Evolutionary conservation across 495 filamentous ascomycete genomes (phyloP).

Genomic region (Penicillium cosmopolitanum): DNA sequence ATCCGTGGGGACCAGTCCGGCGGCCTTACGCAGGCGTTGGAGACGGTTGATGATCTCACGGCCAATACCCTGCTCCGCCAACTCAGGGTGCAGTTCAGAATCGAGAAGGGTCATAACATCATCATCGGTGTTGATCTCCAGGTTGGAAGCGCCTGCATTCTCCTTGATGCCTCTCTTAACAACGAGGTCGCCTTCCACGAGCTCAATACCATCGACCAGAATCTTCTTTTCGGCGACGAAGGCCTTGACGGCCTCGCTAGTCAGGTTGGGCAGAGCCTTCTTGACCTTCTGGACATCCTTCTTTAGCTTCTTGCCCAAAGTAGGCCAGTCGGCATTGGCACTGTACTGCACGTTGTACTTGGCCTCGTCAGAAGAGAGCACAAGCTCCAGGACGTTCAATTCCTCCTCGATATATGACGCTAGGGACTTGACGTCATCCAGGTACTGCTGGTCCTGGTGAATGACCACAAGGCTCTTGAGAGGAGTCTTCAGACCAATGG

Average conservation of each 20-base stretch:
- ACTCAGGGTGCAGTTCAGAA: slow-evolving; percentile 68
- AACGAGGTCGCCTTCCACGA: slow-evolving; percentile 79
- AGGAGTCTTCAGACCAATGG: slow-evolving; percentile 86
- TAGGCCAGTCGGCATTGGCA: slow-evolving; percentile 87
- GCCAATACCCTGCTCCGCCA: slow-evolving; percentile 75
- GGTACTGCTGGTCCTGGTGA: slow-evolving; percentile 77
- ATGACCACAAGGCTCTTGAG: slow-evolving; percentile 90
- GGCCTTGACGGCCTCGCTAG: slow-evolving; percentile 73
- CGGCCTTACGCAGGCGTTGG: slow-evolving; percentile 80
- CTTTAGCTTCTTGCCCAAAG: slow-evolving; percentile 93
- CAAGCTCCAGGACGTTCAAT: slow-evolving; percentile 84
- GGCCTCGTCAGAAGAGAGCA: slow-evolving; percentile 83
- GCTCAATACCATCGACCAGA: slow-evolving; percentile 78
- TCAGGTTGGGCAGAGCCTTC: slow-evolving; percentile 81
- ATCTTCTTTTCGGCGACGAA: slow-evolving; percentile 74
- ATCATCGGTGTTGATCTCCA: slow-evolving; percentile 84
- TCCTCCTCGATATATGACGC: slow-evolving; percentile 87
- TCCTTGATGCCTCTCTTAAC: slow-evolving; percentile 79
- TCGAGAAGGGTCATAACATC: slow-evolving; percentile 86
- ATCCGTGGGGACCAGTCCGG: slow-evolving; percentile 77
- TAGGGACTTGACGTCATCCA: slow-evolving; percentile 84
- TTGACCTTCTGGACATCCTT: slow-evolving; percentile 90
- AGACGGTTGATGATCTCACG: slow-evolving; percentile 84
- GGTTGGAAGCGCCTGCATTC: slow-evolving; percentile 64
- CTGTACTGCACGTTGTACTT: slow-evolving; percentile 92